phyloP scores from a whole-genome alignment of 1,139 yeast species.

The Saccharomycopsis phalli region DNA sequence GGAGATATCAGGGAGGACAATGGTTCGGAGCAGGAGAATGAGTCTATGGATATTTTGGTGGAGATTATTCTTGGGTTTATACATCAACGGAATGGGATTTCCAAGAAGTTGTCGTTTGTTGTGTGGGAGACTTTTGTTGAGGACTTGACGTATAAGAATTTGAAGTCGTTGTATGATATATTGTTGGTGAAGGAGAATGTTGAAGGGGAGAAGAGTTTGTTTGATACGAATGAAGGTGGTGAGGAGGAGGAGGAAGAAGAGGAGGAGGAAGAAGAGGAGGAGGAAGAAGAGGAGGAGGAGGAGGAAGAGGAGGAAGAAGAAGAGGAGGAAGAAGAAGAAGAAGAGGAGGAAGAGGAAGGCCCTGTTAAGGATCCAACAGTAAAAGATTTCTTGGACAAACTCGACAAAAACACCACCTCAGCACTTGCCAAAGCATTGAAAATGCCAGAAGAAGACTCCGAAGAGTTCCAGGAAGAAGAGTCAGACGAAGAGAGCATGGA shows the following conservation, averaged over 20 bases:
- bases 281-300: slow-evolving; percentile 31
- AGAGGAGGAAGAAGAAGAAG: slow-evolving; percentile 24
- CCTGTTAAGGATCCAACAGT: slow-evolving; percentile 28
- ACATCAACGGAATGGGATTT: slow-evolving; percentile 60
- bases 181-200: slow-evolving; percentile 69
- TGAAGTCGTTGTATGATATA: slow-evolving; percentile 56
- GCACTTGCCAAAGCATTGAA: slow-evolving; percentile 78
- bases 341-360: slow-evolving; percentile 28
- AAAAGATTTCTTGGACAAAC: slow-evolving; percentile 35
- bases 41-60: slow-evolving; percentile 34
- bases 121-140: slow-evolving; percentile 69
- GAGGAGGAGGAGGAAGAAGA: slow-evolving; percentile 31
- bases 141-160: slow-evolving; percentile 40
- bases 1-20: slow-evolving; percentile 19
- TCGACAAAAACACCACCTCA: slow-evolving; percentile 59
- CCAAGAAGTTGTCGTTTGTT: slow-evolving; percentile 61
- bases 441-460: slow-evolving; percentile 34
- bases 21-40: slow-evolving; percentile 6
- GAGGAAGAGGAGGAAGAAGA: slow-evolving; percentile 28
- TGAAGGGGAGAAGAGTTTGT: slow-evolving; percentile 70
- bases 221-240: slow-evolving; percentile 53
- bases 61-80: slow-evolving; percentile 73
- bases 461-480: slow-evolving; percentile 28
- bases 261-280: slow-evolving; percentile 30
- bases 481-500: slow-evolving; percentile 80